Base-by-base conservation (phyloP, 306 rosid species). In the Leucaena leucocephala region DNA sequence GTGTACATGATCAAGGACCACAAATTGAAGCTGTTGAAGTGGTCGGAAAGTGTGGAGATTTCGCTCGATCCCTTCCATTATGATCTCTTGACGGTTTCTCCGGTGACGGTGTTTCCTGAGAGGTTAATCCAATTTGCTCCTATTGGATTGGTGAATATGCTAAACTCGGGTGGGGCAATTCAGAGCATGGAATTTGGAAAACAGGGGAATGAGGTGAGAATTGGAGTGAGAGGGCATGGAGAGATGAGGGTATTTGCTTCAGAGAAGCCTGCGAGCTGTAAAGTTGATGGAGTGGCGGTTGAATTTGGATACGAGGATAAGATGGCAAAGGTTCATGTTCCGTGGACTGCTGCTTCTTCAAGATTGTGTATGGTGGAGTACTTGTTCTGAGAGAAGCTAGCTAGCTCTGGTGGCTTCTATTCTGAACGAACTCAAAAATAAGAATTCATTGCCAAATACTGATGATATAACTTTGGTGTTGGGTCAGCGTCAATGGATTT, bases 61-160 rank as follows among this genome's bases (percentile, higher is more conserved):
- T 84, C 93, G 4, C 88, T 91, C 4, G 85, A 83, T 38, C 98
- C 91, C 19, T 88, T 91, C 52, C 38, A 52, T 52, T 91, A 54
- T 46, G 91, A 93, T 85, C 89, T 91, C 16, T 65, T 88, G 11
- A 89, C 83, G 2, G 83, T 91, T 69, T 84, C 94, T 74, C 90
- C 90, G 0, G 88, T 87, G 77, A 46, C 34, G 16, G 62, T 83
- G 7, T 40, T 84, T 44, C 49, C 85, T 7, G 74, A 74, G 35
- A 76, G 75, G 39, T 67, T 44, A 58, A 45, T 87, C 78, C 87
- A 87, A 62, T 87, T 93, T 69, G 89, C 94, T 69, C 85, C 90
- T 5, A 88, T 91, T 75, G 98, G 97, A 45, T 72, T 89, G 67
- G 87, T 84, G 70, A 93, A 89, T 83, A 91, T 93, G 97, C 82